A percentile compares a stretch with the other conserved stretches of the same genome.
phyloP scores from a whole-genome alignment of 169 alveolate species.

The Eimeria falciformis region DNA sequence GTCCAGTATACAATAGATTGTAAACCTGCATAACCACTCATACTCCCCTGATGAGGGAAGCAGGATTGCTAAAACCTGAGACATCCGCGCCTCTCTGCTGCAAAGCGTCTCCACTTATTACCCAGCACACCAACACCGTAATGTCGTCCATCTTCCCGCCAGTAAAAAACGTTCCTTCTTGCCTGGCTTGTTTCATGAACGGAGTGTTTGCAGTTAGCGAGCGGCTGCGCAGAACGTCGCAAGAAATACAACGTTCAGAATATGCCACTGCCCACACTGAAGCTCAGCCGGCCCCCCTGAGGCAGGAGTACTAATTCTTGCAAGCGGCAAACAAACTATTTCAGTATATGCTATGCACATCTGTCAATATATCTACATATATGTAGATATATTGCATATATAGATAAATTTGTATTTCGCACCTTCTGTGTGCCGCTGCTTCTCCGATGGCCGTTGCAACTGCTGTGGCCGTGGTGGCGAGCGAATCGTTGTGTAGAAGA shows the following conservation, averaged over 20 bases:
- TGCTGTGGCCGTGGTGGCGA: slow-evolving; percentile 75
- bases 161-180: slow-evolving; percentile 63
- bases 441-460: slow-evolving; percentile 83
- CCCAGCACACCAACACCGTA: slow-evolving; percentile 85
- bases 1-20: too few relatives aligned
- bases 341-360: not conserved
- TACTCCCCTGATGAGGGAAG: not conserved
- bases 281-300: too few relatives aligned
- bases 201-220: slow-evolving; percentile 81
- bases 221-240: slow-evolving; percentile 26
- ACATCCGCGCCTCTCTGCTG: not conserved
- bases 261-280: too few relatives aligned
- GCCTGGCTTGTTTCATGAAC: slow-evolving; percentile 79
- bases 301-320: not conserved
- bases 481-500: slow-evolving; percentile 61
- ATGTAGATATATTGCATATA: not conserved
- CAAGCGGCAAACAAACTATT: not conserved
- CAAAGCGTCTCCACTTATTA: slow-evolving; percentile 31
- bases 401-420: not conserved
- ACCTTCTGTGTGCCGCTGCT: slow-evolving; percentile 82
- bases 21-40: not conserved
- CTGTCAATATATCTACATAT: not conserved
- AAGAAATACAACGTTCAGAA: too few relatives aligned
- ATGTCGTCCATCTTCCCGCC: slow-evolving; percentile 85
- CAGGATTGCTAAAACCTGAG: not conserved